phyloP scores from a whole-genome alignment of 2,329 filamentous ascomycete genomes.

The Ceratocystis cubensis region DNA sequence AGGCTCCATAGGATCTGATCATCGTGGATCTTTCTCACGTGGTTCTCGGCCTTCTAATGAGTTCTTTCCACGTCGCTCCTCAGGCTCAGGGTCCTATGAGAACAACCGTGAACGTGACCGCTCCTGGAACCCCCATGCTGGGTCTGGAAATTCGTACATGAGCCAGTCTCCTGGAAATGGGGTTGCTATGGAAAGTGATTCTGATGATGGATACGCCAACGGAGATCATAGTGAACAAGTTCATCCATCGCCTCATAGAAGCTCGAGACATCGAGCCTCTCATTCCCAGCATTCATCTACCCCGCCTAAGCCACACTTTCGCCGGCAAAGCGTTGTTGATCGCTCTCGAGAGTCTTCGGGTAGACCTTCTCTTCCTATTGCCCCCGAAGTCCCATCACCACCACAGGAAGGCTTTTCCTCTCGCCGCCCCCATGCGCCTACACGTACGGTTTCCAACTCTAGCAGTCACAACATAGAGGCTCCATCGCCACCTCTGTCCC shows the following conservation, averaged over 20 bases:
- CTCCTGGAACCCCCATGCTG: conserved; percentile 3
- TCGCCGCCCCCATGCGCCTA: conserved; percentile 8
- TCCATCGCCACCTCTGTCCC: conserved; percentile 2
- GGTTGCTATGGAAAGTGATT: conserved; percentile 8
- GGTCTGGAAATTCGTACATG: conserved; percentile 10
- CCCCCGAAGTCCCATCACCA: conserved; percentile 1
- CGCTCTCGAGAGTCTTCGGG: conserved; percentile 7
- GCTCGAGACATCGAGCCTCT: conserved; percentile 10
- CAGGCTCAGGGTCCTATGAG: conserved; percentile 15
- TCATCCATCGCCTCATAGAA: not conserved
- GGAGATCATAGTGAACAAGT: not conserved
- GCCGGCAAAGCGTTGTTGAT: conserved; percentile 7
- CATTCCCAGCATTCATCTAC: conserved; percentile 10
- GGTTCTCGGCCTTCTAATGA: conserved; percentile 6
- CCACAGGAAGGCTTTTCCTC: not conserved
- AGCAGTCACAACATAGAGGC: conserved; percentile 1
- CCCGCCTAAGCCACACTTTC: conserved; percentile 3
- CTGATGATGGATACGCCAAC: conserved; percentile 4
- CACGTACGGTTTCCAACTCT: conserved; percentile 12
- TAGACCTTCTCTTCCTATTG: not conserved
- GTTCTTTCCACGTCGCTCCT: conserved; percentile 7
- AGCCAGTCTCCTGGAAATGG: conserved; percentile 14
- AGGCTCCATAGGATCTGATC: conserved; percentile 17
- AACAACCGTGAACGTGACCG: conserved; percentile 5
- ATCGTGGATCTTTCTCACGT: conserved; percentile 15